These are phyloP conservation scores for Malus fusca DNA, from an alignment of 306 rosid genomes.

Conservation along the genomic window DNA sequence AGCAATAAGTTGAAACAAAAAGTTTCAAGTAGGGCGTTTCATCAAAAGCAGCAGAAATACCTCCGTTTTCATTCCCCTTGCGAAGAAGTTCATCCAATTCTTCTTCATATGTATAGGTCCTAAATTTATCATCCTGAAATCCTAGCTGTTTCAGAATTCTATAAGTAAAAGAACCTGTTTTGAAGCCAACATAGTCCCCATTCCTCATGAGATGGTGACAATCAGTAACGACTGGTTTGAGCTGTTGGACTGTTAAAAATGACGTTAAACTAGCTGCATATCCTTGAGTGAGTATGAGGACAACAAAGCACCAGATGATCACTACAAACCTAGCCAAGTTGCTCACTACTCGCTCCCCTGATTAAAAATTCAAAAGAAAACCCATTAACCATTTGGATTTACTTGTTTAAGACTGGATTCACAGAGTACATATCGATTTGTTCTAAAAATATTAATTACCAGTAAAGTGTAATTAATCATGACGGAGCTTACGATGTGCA, in stretches of 20 bases:
- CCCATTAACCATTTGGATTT: too few species aligned
- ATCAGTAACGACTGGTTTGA: conserved; percentile 35
- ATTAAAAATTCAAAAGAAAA: neutral
- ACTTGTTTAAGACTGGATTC: too few species aligned
- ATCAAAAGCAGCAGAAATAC: conserved; percentile 46
- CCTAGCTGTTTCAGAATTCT: conserved; percentile 20
- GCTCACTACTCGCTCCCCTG: conserved; percentile 48
- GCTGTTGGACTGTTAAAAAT: conserved; percentile 44
- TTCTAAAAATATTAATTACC: too few species aligned
- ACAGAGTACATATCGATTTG: too few species aligned
- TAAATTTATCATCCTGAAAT: conserved; percentile 23
- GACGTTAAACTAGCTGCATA: conserved; percentile 64
- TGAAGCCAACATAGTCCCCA: conserved; percentile 38
- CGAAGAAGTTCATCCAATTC: conserved; percentile 30
- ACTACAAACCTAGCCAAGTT: conserved; percentile 52
- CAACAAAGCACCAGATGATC: conserved; percentile 55
- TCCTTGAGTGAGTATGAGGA: conserved; percentile 53
- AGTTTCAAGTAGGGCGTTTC: conserved; percentile 42
- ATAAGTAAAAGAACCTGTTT: conserved; percentile 28
- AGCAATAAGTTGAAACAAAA: conserved; percentile 33
- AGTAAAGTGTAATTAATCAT: too few species aligned
- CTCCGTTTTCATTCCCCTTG: conserved; percentile 36
- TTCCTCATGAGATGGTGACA: conserved; percentile 26
- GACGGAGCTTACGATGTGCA: conserved; percentile 40
- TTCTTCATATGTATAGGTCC: conserved; percentile 2